phyloP scores from a whole-genome alignment of 2,329 filamentous ascomycete species.

The Zalaria obscura region DNA sequence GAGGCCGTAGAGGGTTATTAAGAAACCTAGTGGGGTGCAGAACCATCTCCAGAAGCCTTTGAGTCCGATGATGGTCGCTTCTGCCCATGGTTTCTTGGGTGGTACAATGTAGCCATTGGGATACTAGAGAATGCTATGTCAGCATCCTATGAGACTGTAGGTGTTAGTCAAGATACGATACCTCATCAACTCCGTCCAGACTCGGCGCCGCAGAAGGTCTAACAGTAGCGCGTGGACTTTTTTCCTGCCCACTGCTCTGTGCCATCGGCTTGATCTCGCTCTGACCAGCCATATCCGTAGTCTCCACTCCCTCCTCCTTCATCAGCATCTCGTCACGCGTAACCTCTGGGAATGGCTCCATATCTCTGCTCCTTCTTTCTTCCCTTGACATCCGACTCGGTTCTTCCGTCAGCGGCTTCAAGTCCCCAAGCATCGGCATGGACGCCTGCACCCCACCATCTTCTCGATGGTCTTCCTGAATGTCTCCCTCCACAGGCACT shows the following conservation, averaged over 20 bases:
- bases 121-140: background rate
- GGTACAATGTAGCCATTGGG: slow-evolving; percentile 27
- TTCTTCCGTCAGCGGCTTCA: slow-evolving; percentile 9
- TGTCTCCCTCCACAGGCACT: slow-evolving; percentile 1
- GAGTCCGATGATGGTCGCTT: slow-evolving; percentile 43
- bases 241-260: too few relatives aligned
- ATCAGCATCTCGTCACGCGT: slow-evolving; percentile 1
- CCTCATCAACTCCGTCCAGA: background rate
- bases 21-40: slow-evolving; percentile 59
- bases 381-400: slow-evolving; percentile 2
- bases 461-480: background rate
- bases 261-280: too few relatives aligned
- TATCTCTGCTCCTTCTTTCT: slow-evolving; percentile 3
- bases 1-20: slow-evolving; percentile 64
- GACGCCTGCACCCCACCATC: slow-evolving; percentile 3
- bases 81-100: slow-evolving; percentile 37
- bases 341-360: slow-evolving; percentile 4
- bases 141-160: background rate
- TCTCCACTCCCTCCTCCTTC: background rate
- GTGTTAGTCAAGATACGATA: background rate
- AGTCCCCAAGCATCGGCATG: slow-evolving; percentile 3
- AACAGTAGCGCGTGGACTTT: too few relatives aligned
- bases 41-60: slow-evolving; percentile 59
- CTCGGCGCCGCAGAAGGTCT: background rate
- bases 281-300: background rate